Percentiles rank a stretch among this genome's conserved stretches.
These are phyloP conservation scores for Viridothelium virens DNA, from an alignment of 495 filamentous ascomycete species.

Conservation along the genomic window DNA sequence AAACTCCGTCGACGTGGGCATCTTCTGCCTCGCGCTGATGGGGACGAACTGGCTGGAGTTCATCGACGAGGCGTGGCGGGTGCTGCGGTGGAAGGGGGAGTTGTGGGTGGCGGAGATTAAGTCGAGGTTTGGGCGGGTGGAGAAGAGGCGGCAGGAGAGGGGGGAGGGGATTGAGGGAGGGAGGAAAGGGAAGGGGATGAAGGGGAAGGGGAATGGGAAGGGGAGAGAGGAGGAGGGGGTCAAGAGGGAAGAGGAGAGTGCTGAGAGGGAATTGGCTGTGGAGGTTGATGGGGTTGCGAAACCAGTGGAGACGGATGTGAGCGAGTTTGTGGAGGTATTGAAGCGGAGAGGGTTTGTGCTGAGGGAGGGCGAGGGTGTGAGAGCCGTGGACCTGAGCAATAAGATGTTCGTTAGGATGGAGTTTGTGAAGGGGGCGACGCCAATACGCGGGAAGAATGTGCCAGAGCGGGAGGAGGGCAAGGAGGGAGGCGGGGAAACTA, in stretches of 20 bases:
- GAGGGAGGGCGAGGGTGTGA: constrained; percentile 42
- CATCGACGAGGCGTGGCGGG: constrained; percentile 85
- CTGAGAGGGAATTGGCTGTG: constrained; percentile 36
- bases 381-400: constrained; percentile 71
- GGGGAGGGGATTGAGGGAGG: constrained; percentile 58
- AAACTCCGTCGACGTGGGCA: constrained; percentile 67
- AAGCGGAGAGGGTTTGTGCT: constrained; percentile 69
- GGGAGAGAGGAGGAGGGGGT: constrained; percentile 44
- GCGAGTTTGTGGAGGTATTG: constrained; percentile 81
- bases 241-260: constrained; percentile 35
- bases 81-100: constrained; percentile 86
- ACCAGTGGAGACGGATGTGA: constrained; percentile 67
- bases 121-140: constrained; percentile 67
- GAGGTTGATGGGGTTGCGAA: constrained; percentile 40
- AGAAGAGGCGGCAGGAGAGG: constrained; percentile 42
- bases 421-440: constrained; percentile 71
- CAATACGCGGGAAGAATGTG: constrained; percentile 61
- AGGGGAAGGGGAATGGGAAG: constrained; percentile 36
- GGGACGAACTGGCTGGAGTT: constrained; percentile 97
- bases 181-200: constrained; percentile 44
- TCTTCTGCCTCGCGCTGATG: constrained; percentile 96
- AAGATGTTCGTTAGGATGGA: constrained; percentile 98
- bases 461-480: constrained; percentile 44
- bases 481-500: constrained; percentile 47
- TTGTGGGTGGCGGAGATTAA: constrained; percentile 97